phyloP scores from a whole-genome alignment of 495 filamentous ascomycete species.

The Wilcoxina mikolae region DNA sequence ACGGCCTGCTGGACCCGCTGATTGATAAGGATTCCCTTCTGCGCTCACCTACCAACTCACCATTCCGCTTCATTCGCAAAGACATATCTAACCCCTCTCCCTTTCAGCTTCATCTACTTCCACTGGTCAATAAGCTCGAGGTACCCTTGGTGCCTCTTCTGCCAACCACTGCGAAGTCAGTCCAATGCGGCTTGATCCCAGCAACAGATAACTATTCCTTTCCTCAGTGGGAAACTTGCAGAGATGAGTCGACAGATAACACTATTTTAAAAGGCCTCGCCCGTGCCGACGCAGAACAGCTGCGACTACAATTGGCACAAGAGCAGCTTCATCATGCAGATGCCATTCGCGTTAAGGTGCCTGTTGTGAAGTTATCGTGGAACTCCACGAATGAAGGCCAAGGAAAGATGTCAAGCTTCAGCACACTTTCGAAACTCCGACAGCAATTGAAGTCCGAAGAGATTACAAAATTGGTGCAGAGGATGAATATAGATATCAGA shows the following conservation, averaged over 20 bases:
- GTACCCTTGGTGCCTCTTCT: slow-evolving; percentile 26
- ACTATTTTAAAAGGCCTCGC: background rate
- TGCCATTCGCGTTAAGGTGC: slow-evolving; percentile 41
- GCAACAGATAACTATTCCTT: background rate
- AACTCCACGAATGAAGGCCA: slow-evolving; percentile 39
- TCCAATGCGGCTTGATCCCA: slow-evolving; percentile 1
- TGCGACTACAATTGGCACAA: slow-evolving; percentile 37
- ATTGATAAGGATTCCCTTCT: too few species aligned
- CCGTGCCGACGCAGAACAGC: background rate
- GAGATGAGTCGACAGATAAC: background rate
- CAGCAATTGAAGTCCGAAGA: slow-evolving; percentile 10
- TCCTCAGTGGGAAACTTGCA: background rate
- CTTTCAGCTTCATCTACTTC: too few species aligned
- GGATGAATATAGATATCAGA: slow-evolving; percentile 12
- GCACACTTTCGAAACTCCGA: slow-evolving; percentile 5
- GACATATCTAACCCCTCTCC: too few species aligned
- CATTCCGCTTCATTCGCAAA: too few species aligned
- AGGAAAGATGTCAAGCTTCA: slow-evolving; percentile 26
- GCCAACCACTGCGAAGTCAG: slow-evolving; percentile 11
- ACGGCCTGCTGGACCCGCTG: too few species aligned
- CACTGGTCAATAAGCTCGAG: too few species aligned
- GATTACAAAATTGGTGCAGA: slow-evolving; percentile 18
- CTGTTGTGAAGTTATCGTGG: slow-evolving; percentile 44
- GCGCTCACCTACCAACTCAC: too few species aligned
- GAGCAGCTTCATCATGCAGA: slow-evolving; percentile 47